phyloP scores from a whole-genome alignment of 78 protist species.

The slime mould (Dictyostelium discoideum) region DNA sequence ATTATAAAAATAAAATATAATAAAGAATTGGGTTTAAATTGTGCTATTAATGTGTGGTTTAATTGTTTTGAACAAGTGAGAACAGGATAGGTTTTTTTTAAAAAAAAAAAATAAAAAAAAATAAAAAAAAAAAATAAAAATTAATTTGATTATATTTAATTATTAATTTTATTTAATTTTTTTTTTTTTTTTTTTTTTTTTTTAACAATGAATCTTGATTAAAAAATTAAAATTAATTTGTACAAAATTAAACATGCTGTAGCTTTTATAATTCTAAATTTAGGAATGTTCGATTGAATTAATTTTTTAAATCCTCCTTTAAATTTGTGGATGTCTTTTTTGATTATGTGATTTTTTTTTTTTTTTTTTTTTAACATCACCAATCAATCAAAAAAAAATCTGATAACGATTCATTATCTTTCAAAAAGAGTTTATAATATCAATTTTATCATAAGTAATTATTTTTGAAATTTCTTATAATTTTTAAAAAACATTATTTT shows the following conservation, averaged over 20 bases:
- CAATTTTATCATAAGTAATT: too few species aligned
- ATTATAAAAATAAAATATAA: too few species aligned
- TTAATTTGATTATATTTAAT: too few species aligned
- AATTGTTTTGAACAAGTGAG: not conserved
- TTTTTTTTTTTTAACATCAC: not conserved
- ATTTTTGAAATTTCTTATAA: not conserved
- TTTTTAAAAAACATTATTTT: too few species aligned
- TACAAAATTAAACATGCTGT: not conserved
- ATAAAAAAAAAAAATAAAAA: too few species aligned
- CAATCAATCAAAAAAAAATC: not conserved
- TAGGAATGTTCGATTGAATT: not conserved
- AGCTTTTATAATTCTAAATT: not conserved
- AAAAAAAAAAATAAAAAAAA: too few species aligned
- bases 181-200: too few species aligned
- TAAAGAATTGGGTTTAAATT: too few species aligned
- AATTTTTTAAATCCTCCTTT: too few species aligned
- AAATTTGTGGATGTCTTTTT: not conserved
- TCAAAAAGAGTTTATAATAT: not conserved
- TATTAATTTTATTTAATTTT: too few species aligned
- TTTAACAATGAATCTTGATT: not conserved
- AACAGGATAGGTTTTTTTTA: not conserved
- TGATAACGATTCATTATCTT: not conserved
- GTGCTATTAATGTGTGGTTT: not conserved
- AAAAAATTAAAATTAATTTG: too few species aligned
- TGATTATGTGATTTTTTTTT: not conserved